These are phyloP conservation scores for Globisporangium paroecandrum DNA, from an alignment of 352 stramenopile species.

Conservation along the genomic window DNA sequence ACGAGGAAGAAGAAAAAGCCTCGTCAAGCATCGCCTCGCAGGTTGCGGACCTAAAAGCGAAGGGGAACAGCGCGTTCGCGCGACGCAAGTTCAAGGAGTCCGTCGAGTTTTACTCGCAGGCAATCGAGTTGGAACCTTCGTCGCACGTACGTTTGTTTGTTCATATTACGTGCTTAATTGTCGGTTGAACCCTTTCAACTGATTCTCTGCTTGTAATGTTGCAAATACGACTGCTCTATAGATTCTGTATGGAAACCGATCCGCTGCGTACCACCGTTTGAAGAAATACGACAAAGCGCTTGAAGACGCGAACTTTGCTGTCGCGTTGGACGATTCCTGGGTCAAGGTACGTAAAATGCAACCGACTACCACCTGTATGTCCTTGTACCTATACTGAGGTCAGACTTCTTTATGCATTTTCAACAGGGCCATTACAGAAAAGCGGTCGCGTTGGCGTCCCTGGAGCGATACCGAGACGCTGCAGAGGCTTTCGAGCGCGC, in stretches of 20 bases:
- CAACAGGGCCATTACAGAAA: slow-evolving; percentile 72
- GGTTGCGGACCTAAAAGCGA: slow-evolving; percentile 48
- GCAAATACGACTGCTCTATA: slow-evolving; percentile 18
- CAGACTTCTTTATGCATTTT: background rate
- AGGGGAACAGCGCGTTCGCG: slow-evolving; percentile 79
- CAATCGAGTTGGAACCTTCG: slow-evolving; percentile 68
- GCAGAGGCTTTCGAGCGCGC: slow-evolving; percentile 65
- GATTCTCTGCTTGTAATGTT: background rate
- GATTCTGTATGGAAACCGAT: slow-evolving; percentile 83
- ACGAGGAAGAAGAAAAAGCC: slow-evolving; percentile 31
- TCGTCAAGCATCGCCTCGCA: slow-evolving; percentile 11
- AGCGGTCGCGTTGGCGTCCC: slow-evolving; percentile 57
- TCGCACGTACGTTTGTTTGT: slow-evolving; percentile 51
- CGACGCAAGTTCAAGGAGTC: slow-evolving; percentile 74
- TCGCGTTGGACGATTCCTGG: slow-evolving; percentile 67
- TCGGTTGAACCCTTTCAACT: background rate
- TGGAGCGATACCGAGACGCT: slow-evolving; percentile 64
- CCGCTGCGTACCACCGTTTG: slow-evolving; percentile 66
- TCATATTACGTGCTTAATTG: too few species aligned
- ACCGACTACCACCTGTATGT: background rate
- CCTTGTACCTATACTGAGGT: background rate
- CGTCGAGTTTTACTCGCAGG: slow-evolving; percentile 84
- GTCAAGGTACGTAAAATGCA: slow-evolving; percentile 48
- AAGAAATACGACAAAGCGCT: slow-evolving; percentile 69
- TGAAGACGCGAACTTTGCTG: slow-evolving; percentile 55